These are phyloP conservation scores for Botryotinia calthae DNA, from an alignment of 2,329 filamentous ascomycete species.

Conservation along the genomic window DNA sequence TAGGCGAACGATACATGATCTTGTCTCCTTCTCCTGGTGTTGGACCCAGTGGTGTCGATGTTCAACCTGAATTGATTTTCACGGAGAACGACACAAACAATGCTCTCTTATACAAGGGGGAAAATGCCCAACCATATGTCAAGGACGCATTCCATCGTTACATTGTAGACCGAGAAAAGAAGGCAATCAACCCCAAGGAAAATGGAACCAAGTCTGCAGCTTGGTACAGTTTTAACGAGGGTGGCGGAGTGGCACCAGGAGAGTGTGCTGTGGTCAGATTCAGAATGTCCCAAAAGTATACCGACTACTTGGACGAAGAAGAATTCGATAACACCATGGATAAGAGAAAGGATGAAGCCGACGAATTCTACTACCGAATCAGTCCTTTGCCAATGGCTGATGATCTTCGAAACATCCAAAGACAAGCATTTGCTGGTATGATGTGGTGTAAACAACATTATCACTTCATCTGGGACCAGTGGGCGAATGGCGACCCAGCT, in stretches of 20 bases:
- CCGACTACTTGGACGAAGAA: conserved; percentile 86
- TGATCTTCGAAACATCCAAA: conserved; percentile 89
- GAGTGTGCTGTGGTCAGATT: conserved; percentile 96
- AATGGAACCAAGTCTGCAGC: conserved; percentile 85
- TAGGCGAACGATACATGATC: conserved; percentile 81
- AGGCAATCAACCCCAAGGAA: conserved; percentile 74
- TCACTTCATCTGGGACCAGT: conserved; percentile 95
- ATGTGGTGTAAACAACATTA: conserved; percentile 99
- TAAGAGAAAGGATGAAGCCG: conserved; percentile 79
- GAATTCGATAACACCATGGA: conserved; percentile 89
- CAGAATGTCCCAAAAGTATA: conserved; percentile 72
- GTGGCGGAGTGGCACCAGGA: conserved; percentile 79
- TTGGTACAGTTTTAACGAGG: conserved; percentile 90
- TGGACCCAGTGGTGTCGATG: conserved; percentile 74
- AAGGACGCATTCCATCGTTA: conserved; percentile 93
- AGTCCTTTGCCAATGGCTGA: conserved; percentile 92
- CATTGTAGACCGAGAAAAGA: conserved; percentile 79
- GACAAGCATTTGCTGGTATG: conserved; percentile 93
- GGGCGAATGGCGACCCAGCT: conserved; percentile 89
- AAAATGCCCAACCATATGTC: conserved; percentile 81
- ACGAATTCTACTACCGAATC: conserved; percentile 93
- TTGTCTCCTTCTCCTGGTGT: conserved; percentile 88
- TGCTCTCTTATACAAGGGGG: conserved; percentile 68
- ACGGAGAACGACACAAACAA: conserved; percentile 96
- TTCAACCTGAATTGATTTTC: conserved; percentile 82